Evolutionary conservation across 2,329 filamentous ascomycete genomes (phyloP).

Genomic region (Trichoderma asperellum): DNA sequence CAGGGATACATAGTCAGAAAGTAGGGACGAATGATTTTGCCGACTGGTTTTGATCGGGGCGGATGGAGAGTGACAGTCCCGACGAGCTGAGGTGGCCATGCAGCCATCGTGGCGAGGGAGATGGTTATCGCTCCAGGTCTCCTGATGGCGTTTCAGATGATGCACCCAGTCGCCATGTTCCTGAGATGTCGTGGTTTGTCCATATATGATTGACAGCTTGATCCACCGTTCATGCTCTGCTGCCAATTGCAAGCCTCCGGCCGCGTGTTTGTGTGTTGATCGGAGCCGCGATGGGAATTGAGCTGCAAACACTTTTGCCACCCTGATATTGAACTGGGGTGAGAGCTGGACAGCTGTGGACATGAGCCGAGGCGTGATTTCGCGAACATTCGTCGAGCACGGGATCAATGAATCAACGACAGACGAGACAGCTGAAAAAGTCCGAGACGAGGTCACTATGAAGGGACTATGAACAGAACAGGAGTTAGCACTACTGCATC

Average conservation of each 20-base stretch:
- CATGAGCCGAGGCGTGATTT: not conserved
- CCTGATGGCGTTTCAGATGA: not conserved
- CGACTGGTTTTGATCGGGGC: not conserved
- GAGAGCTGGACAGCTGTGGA: not conserved
- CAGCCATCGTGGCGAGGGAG: constrained; percentile 11
- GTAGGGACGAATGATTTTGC: constrained; percentile 15
- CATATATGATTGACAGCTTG: not conserved
- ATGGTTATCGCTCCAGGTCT: not conserved
- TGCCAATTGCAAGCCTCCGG: not conserved
- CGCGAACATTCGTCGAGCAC: not conserved
- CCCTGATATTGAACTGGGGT: not conserved
- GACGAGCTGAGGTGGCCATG: constrained; percentile 15
- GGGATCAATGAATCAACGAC: not conserved
- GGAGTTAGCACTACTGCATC: not conserved
- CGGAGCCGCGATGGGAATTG: constrained; percentile 4
- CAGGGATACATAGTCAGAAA: constrained; percentile 3
- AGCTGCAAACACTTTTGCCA: constrained; percentile 20
- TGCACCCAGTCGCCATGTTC: not conserved
- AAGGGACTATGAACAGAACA: not conserved
- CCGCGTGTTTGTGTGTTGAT: constrained; percentile 8
- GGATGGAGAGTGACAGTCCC: not conserved
- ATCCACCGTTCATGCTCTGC: not conserved
- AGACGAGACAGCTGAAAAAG: not conserved
- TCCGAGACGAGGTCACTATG: not conserved
- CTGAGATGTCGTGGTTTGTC: not conserved